Base-by-base conservation (phyloP, 2,329 filamentous ascomycete genomes). In the Pyricularia sp. region DNA sequence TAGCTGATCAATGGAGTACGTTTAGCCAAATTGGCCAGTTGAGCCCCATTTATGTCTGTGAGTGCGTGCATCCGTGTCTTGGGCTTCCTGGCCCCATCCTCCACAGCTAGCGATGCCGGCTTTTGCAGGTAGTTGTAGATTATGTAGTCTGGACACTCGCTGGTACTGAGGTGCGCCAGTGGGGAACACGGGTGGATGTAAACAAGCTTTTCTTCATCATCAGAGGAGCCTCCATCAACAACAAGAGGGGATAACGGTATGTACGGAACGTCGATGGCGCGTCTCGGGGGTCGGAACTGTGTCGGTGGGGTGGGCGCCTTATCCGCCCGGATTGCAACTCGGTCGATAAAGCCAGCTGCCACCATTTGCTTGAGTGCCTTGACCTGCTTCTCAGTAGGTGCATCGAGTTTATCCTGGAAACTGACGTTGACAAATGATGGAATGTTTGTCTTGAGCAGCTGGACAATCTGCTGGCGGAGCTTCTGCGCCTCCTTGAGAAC, bases 181-280 rank as follows among this genome's bases (percentile, higher is more conserved):
- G 93, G 84, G 1, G 93, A 97, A 0, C 90, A 87, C 0, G 95
- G 93, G 77, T 98, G 95, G 64, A 98, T 87, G 76, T 92, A 98
- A 1, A 97, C 93, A 36, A 90, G 88, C 69, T 85, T 85, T 68
- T 92, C 88, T 33, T 84, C 75, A 74, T 78, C 69, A 66, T 83
- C 78, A 70, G 76, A 75, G n/a, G 75, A 74, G 25, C 76, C 74
- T 14, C 76, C 75, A 1, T 78, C 76, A 25, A 82, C 75, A 63
- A 87, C 77, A 70, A 92, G 82, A 0, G 93, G 89, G 72, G 94
- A 88, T 4, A 99, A 88, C 0, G 95, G 93, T 7, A 97, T 79
- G 76, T 98, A 99, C 0, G 94, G 92, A 2, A 98, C 92, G 73
- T 98, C 93, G 72, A 95, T 96, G 1, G 94, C 92, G n/a, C 93